Evolutionary conservation across 2,329 filamentous ascomycete species (phyloP).

Genomic region (Amauroascus niger): DNA sequence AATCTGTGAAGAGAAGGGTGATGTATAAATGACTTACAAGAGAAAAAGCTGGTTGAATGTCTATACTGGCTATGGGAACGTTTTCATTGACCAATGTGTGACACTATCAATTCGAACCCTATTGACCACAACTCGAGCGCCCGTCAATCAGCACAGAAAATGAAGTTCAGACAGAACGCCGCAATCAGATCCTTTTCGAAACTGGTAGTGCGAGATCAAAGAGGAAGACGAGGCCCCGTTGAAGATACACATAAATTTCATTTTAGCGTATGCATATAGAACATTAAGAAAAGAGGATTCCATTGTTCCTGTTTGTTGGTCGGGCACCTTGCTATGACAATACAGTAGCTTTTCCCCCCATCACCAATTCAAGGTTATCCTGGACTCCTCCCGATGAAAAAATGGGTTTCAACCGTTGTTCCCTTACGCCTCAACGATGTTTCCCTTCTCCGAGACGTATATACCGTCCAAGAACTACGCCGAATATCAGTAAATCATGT

Average conservation of each 20-base stretch:
- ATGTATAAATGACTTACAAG: not conserved
- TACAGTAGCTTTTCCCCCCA: conserved; percentile 5
- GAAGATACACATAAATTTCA: conserved; percentile 2
- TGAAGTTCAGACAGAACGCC: not conserved
- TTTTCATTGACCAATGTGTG: too few species aligned
- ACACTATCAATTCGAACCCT: too few species aligned
- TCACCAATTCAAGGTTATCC: conserved; percentile 10
- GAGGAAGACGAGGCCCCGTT: not conserved
- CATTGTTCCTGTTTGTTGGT: conserved; percentile 10
- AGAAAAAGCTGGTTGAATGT: not conserved
- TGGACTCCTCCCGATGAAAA: conserved; percentile 6
- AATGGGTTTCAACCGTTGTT: not conserved
- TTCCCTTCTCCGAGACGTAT: conserved; percentile 98
- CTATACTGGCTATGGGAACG: not conserved
- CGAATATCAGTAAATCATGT: conserved; percentile 1
- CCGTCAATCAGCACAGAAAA: not conserved
- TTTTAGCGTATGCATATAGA: conserved; percentile 9
- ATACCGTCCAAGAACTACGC: conserved; percentile 95
- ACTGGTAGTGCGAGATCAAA: not conserved
- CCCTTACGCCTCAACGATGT: conserved; percentile 52
- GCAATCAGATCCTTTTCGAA: not conserved
- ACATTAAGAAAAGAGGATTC: conserved; percentile 12
- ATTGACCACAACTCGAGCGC: too few species aligned
- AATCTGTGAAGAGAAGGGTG: too few species aligned
- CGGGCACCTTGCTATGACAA: conserved; percentile 9